Evolutionary conservation across 1,284 basidiomycete species (phyloP).

Genomic region (Singerocomus inundabilis): DNA sequence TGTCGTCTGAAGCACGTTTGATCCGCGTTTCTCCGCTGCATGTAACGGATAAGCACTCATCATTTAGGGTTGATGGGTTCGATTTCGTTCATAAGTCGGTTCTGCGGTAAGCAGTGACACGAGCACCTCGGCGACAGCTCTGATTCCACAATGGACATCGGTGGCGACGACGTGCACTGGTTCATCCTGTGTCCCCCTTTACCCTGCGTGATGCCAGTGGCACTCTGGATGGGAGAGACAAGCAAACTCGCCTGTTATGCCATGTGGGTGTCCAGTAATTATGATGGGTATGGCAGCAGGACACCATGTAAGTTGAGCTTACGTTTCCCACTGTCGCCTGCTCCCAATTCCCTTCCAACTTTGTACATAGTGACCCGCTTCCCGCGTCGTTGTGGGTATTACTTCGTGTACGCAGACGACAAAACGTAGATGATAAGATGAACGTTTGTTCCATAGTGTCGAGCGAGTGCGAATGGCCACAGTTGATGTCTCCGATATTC

Average conservation of each 20-base stretch:
- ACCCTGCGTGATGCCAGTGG: constrained; percentile 1
- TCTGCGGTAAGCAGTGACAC: too few species aligned
- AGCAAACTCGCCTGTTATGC: neutral
- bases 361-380: neutral
- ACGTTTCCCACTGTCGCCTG: neutral
- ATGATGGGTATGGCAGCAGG: constrained; percentile 4
- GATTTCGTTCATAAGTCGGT: too few species aligned
- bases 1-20: neutral
- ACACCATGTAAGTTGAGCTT: constrained; percentile 1
- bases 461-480: constrained; percentile 1
- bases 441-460: neutral
- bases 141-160: neutral
- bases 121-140: neutral
- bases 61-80: too few species aligned
- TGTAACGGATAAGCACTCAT: too few species aligned
- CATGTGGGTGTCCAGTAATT: neutral
- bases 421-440: neutral
- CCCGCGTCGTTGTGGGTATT: neutral
- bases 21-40: too few species aligned
- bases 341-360: neutral
- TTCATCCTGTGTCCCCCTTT: constrained; percentile 3
- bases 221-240: constrained; percentile 5
- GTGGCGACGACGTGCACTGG: neutral
- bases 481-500: neutral
- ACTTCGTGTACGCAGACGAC: neutral